Evolutionary conservation across 179 eudicot species (phyloP).

Genomic region (Spinacia oleracea): DNA sequence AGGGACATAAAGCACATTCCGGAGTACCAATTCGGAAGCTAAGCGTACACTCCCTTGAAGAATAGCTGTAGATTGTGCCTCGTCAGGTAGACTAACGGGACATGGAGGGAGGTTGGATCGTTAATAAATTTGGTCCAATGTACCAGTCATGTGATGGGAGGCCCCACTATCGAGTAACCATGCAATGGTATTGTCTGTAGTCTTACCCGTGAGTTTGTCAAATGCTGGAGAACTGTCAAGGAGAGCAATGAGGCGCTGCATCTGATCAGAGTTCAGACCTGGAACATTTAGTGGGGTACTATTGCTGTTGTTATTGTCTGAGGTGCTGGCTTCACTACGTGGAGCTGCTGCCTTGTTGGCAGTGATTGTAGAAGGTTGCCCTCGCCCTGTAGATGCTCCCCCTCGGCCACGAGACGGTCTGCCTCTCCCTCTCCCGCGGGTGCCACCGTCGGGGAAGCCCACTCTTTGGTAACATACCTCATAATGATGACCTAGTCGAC

Average conservation of each 20-base stretch:
- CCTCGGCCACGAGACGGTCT: no score
- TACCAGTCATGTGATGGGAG: background rate
- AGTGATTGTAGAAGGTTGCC: no score
- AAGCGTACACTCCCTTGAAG: background rate
- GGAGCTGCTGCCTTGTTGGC: no score
- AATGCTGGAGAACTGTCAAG: background rate
- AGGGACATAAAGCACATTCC: background rate
- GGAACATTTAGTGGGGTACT: background rate
- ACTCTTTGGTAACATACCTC: no score
- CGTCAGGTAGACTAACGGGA: slow-evolving; percentile 1
- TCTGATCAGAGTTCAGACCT: background rate
- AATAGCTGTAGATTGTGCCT: background rate
- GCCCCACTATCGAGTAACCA: slow-evolving; percentile 1
- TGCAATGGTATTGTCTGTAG: background rate
- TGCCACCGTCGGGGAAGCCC: no score
- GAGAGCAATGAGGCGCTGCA: background rate
- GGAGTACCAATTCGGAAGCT: background rate
- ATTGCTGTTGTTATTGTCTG: background rate
- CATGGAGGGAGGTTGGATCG: background rate
- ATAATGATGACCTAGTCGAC: no score
- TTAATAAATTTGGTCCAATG: background rate
- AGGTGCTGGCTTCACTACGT: no score
- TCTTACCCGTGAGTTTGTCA: background rate
- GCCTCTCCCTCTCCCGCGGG: no score
- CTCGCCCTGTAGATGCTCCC: no score